phyloP scores from a whole-genome alignment of 2,329 filamentous ascomycete genomes.

The Pseudopithomyces maydicus region DNA sequence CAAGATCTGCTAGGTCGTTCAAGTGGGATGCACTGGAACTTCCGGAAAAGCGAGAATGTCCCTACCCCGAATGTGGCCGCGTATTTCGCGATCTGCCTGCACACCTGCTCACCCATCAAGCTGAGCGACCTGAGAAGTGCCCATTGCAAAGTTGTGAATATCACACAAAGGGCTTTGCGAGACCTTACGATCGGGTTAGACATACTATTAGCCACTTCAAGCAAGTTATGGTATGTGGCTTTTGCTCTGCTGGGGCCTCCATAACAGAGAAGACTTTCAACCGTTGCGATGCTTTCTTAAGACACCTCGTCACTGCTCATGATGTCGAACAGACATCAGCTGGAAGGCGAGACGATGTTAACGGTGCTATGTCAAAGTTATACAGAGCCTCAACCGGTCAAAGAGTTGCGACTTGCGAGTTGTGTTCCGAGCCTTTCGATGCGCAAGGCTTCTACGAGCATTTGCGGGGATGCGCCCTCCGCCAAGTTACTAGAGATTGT shows the following conservation, averaged over 20 bases:
- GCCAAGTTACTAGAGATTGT: conserved; percentile 47
- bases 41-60: conserved; percentile 67
- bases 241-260: conserved; percentile 81
- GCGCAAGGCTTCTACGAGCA: conserved; percentile 96
- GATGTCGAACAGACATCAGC: conserved; percentile 85
- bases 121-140: conserved; percentile 85
- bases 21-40: conserved; percentile 61
- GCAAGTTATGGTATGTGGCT: conserved; percentile 91
- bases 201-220: conserved; percentile 92
- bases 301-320: conserved; percentile 82
- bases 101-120: conserved; percentile 87
- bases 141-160: conserved; percentile 87
- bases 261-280: conserved; percentile 88
- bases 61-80: conserved; percentile 77
- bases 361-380: conserved; percentile 55
- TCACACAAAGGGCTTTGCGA: conserved; percentile 83
- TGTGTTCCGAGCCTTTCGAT: conserved; percentile 83
- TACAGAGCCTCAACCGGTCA: conserved; percentile 57
- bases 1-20: conserved; percentile 22
- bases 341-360: conserved; percentile 79
- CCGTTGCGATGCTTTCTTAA: conserved; percentile 87
- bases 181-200: conserved; percentile 90
- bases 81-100: conserved; percentile 84
- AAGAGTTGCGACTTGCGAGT: conserved; percentile 81
- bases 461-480: conserved; percentile 69